Conservation (phyloP, 176 grass and related monocot genomes). For the Otatea glauca region DNA sequence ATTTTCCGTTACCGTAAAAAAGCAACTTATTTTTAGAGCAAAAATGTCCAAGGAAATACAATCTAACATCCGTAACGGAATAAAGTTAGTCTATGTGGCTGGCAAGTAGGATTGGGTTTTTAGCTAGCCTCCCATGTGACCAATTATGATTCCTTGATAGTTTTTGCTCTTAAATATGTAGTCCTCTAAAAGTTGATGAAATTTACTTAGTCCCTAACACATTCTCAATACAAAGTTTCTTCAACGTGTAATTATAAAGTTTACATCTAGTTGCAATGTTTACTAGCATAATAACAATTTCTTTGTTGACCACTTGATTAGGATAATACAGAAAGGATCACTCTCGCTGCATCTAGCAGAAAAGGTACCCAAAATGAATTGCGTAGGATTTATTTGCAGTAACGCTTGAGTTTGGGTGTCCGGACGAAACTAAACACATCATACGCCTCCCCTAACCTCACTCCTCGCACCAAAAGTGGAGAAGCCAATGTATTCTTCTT, state of each 20-base stretch:
- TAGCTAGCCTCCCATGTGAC: background rate
- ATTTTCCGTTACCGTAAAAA: background rate
- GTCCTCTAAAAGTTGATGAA: background rate
- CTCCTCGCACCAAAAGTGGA: too few species aligned
- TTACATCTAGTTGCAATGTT: too few species aligned
- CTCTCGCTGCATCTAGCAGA: too few species aligned
- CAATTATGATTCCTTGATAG: background rate
- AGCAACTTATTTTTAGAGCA: background rate
- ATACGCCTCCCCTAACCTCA: too few species aligned
- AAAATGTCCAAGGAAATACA: background rate
- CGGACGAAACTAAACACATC: too few species aligned
- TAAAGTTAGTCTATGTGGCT: background rate
- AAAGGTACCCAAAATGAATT: too few species aligned
- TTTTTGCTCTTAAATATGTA: background rate
- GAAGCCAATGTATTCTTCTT: too few species aligned
- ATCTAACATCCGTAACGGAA: background rate
- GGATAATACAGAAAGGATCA: too few species aligned
- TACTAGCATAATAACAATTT: too few species aligned
- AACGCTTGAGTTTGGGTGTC: too few species aligned
- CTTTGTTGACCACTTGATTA: too few species aligned
- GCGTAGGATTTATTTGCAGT: too few species aligned
- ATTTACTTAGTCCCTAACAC: background rate
- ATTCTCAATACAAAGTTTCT: background rate
- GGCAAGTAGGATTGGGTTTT: background rate
- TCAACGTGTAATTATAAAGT: background rate